Base-by-base conservation (phyloP, 2,329 filamentous ascomycete species). In the Daldinia sp. region DNA sequence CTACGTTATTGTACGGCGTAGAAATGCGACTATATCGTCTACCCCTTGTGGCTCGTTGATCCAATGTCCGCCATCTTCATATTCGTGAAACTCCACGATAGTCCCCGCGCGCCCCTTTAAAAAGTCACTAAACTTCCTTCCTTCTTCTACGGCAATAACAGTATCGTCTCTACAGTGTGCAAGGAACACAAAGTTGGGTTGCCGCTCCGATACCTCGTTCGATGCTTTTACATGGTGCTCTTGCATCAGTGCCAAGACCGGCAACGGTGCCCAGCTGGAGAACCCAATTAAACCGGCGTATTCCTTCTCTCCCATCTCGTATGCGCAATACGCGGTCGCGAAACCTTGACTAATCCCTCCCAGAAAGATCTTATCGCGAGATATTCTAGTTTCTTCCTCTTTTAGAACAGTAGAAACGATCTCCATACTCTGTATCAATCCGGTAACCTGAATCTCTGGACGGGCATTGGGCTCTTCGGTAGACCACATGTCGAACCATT, bases 401-500 rank as follows among this genome's bases (percentile, higher is more conserved):
- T 67, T 23, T 5, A 78, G 57, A 1, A 76, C 28, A 0, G 50
- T 18, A 23, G 69, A 39, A 4, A 79, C 44, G 13, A 26, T 42
- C 7, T 63, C 30, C 28, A 76, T 56, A 55, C 75, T 78, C 2
- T 69, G n/a, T 5, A 48, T 48, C 6, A 79, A 67, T 0, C 76
- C 74, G 3, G 55, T 48, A 6, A 55, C 39, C 48, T 79, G 77
- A 0, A 77, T 60, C 53, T 75, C 71, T 1, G 59, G 39, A 1
- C 23, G 42, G 23, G 74, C 72, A 79, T 86, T 62, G 78, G 83
- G 65, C 79, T 86, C 65, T 77, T 89, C 41, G 81, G 85, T 69
- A 75, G 87, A 87, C 87, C 53, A 83, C 83, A 64, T 85, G 82
- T 78, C 77, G 51, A 79, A 79, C 78, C 76, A 79, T 33, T 78